Evolutionary conservation across 495 filamentous ascomycete species (phyloP).

Genomic region (Neurospora sp.): DNA sequence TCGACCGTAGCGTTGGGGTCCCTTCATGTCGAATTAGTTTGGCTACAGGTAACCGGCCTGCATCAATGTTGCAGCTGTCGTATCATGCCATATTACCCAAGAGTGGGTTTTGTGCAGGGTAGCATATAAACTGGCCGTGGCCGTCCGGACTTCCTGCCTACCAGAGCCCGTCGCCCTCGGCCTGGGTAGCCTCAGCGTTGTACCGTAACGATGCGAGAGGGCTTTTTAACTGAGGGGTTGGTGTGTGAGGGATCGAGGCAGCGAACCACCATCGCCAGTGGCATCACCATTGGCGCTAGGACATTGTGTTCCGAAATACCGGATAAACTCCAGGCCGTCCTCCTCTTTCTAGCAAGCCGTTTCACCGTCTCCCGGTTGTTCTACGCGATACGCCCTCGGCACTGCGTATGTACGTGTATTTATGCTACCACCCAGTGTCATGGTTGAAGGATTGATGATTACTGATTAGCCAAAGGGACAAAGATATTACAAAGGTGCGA

Average conservation of each 20-base stretch:
- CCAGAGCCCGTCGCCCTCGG: background rate
- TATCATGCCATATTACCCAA: background rate
- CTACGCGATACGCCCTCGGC: conserved; percentile 3
- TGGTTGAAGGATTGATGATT: background rate
- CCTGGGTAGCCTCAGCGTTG: background rate
- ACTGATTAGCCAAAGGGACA: background rate
- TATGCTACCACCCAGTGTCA: background rate
- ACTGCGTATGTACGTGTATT: background rate
- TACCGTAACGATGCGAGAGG: background rate
- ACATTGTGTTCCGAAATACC: conserved; percentile 7
- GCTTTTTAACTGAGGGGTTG: background rate
- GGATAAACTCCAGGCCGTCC: conserved; percentile 8
- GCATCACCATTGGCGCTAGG: conserved; percentile 5
- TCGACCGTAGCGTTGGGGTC: background rate
- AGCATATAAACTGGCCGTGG: background rate
- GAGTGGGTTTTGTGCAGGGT: background rate
- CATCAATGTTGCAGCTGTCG: conserved; percentile 7
- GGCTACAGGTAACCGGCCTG: background rate
- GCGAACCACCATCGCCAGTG: background rate
- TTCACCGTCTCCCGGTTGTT: background rate
- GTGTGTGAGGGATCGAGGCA: background rate
- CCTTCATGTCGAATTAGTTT: background rate
- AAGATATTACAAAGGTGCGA: background rate
- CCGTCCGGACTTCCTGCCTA: background rate
- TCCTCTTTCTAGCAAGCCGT: background rate